Evolutionary conservation across 768 basidiomycete genomes (phyloP), one percentile per base, ranked within the genome.

Genomic region (Strobilomyces dryophilus): DNA sequence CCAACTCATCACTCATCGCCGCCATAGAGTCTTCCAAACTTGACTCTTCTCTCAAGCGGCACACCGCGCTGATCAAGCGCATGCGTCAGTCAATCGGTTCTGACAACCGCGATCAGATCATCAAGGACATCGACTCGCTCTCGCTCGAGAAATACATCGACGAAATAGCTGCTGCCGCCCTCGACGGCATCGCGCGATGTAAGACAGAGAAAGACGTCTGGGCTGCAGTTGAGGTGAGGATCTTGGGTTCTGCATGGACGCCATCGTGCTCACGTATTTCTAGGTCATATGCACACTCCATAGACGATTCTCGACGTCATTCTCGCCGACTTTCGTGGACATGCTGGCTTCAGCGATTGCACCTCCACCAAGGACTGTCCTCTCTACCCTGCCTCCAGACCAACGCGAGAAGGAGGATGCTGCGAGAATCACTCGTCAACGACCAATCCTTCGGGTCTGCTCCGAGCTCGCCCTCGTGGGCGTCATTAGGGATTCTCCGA

Each of bases 101-200:
- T 36, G 91, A 93, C 61, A 87, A 92, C 66, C 81, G 79, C 44
- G 92, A 94, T 61, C 86, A 91, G 62, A 84, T 95, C 54, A 73
- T 97, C 60, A 98, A 94, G 71, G 97, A 99, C 63, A 84, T 97
- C 58, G 87, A 94, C 56, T 79, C 87, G 0, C 78, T 99, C 50
- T 85, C 92, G 2, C 76, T 99, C 52, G 93, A 93, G 73, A 98
- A 97, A 71, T 98, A 99, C 67, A 78, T 95, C 45, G 95, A 97
- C 64, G 97, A 99, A 72, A 87, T 98, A 56, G 90, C 88, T 1
- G 83, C 84, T 11, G 95, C 94, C 8, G 77, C 87, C 1, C 74
- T 91, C 3, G 97, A 99, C 65, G 97, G 97, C 5, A 75, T 94
- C 37, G 71, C 71, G 9, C 82, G 88, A 57, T 95, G 94, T 70